Evolutionary conservation across 805 yeast species (phyloP).

Genomic region (Saturnispora sekii): DNA sequence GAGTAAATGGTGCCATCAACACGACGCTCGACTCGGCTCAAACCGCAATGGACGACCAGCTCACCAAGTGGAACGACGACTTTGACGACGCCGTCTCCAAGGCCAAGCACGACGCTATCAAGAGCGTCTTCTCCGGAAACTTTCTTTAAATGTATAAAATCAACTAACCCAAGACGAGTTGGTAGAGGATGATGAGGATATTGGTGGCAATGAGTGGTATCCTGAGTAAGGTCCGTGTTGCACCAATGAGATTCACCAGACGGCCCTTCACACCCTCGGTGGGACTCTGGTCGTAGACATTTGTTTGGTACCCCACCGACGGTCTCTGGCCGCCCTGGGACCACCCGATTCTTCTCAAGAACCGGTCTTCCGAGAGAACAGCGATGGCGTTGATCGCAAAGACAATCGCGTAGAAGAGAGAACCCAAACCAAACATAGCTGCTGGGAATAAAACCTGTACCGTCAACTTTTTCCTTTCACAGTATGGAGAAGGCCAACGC

Average conservation of each 20-base stretch:
- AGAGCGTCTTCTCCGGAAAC: slow-evolving; percentile 20
- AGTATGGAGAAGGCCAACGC: slow-evolving; percentile 26
- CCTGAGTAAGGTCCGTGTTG: slow-evolving; percentile 49
- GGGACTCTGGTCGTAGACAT: background rate
- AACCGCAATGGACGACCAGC: slow-evolving; percentile 18
- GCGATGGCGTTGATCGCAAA: slow-evolving; percentile 48
- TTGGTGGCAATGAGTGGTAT: slow-evolving; percentile 47
- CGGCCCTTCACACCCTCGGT: slow-evolving; percentile 32
- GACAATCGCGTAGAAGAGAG: slow-evolving; percentile 28
- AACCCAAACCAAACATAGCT: slow-evolving; percentile 8
- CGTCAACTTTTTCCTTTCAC: background rate
- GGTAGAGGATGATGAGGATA: slow-evolving; percentile 41
- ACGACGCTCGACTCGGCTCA: slow-evolving; percentile 19
- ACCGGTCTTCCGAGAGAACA: slow-evolving; percentile 50
- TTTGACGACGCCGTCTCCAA: slow-evolving; percentile 23
- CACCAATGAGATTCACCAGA: slow-evolving; percentile 43
- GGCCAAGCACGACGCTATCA: slow-evolving; percentile 23
- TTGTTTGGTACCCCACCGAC: background rate
- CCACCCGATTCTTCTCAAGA: slow-evolving; percentile 39
- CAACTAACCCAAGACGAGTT: slow-evolving; percentile 38
- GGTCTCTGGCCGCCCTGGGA: slow-evolving; percentile 29
- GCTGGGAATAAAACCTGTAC: background rate
- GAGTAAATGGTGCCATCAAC: slow-evolving; percentile 14
- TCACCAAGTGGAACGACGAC: slow-evolving; percentile 24
- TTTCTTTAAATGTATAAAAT: slow-evolving; percentile 1